A percentile compares a stretch with the other conserved stretches of the same genome.
Conservation (phyloP, 805 yeast species). For the Crinitomyces ghanaensis region DNA sequence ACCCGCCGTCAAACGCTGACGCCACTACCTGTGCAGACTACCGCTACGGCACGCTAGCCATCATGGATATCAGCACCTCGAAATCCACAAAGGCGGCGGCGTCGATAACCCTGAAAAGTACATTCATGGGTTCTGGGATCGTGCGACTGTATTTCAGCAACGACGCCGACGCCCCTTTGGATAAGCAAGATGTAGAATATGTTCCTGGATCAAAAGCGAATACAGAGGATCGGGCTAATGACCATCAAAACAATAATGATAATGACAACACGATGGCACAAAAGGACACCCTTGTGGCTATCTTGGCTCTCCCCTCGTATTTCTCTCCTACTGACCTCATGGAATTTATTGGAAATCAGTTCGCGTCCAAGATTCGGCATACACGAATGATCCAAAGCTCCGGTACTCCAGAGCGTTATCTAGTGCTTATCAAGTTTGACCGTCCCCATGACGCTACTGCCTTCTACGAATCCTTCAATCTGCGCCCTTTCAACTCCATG, state of each 20-base stretch:
- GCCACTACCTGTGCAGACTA: background rate
- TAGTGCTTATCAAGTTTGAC: constrained; percentile 68
- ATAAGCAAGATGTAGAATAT: constrained; percentile 12
- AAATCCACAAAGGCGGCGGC: background rate
- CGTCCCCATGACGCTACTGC: constrained; percentile 42
- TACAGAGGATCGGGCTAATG: constrained; percentile 6
- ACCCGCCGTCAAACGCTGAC: background rate
- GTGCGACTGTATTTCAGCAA: constrained; percentile 56
- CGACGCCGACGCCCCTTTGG: constrained; percentile 39
- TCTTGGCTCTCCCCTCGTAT: constrained; percentile 79
- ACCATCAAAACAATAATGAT: constrained; percentile 9
- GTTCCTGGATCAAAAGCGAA: constrained; percentile 1
- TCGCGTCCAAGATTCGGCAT: constrained; percentile 48
- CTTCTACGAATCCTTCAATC: constrained; percentile 58
- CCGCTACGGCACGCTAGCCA: background rate
- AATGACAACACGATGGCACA: constrained; percentile 14
- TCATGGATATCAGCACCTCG: background rate
- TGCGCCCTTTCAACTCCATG: constrained; percentile 69
- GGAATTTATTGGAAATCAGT: constrained; percentile 64
- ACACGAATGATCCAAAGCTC: constrained; percentile 55
- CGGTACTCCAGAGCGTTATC: constrained; percentile 52
- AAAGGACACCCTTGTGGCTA: constrained; percentile 47
- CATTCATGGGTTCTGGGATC: constrained; percentile 61
- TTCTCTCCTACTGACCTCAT: constrained; percentile 75
- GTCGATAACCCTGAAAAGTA: constrained; percentile 38